Conservation (phyloP, 148 eudicot genomes). For the Pouteria glomerata region DNA sequence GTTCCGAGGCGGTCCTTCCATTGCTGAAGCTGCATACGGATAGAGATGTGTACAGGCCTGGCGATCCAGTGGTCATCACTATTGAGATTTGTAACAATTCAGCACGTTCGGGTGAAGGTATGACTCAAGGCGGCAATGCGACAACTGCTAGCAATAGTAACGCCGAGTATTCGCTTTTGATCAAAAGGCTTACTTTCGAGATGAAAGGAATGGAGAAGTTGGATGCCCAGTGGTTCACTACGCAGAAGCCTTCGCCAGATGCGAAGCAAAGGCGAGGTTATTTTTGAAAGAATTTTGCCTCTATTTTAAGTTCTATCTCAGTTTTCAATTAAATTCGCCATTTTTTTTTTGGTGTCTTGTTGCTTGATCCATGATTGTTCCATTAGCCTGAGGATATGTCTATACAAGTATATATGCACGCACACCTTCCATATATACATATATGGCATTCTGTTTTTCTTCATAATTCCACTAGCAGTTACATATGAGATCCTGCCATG, state of each 20-base stretch:
- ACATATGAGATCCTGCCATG: background rate
- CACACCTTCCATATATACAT: no score
- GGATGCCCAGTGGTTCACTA: constrained; percentile 78
- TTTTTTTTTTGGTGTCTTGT: background rate
- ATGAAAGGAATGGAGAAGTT: constrained; percentile 78
- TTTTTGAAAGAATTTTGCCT: background rate
- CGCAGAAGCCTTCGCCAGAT: constrained; percentile 50
- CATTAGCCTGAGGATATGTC: background rate
- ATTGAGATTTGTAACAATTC: constrained; percentile 48
- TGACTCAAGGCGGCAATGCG: background rate
- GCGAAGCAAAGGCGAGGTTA: constrained; percentile 59
- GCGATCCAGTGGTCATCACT: constrained; percentile 61
- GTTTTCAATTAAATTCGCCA: background rate
- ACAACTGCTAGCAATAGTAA: background rate
- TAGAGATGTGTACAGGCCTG: constrained; percentile 72
- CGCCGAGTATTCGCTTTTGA: constrained; percentile 38
- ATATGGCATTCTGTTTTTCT: no score
- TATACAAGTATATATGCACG: no score
- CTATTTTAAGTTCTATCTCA: background rate
- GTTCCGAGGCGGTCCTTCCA: constrained; percentile 26
- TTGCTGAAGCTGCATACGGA: constrained; percentile 52
- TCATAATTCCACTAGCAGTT: background rate
- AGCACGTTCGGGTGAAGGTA: background rate
- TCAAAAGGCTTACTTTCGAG: constrained; percentile 65
- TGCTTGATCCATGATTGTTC: background rate